Evolutionary conservation across 495 filamentous ascomycete species (phyloP).

Genomic region (Penicillium goetzii): DNA sequence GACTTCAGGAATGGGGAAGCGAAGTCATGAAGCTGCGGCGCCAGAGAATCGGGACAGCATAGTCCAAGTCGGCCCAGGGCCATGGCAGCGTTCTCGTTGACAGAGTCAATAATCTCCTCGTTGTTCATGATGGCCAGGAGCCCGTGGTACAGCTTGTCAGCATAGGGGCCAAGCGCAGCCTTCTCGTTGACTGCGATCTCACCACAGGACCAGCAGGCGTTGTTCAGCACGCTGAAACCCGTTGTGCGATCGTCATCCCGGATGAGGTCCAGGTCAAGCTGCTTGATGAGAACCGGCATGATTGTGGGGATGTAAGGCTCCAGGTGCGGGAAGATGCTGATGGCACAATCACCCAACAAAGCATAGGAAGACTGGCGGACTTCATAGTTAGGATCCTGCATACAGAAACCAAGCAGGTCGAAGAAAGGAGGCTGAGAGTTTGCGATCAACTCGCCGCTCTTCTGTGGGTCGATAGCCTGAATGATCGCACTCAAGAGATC

Average conservation of each 20-base stretch:
- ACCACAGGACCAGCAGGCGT: conserved; percentile 96
- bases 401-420: conserved; percentile 84
- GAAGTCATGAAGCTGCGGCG: conserved; percentile 79
- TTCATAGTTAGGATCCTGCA: conserved; percentile 90
- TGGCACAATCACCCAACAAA: conserved; percentile 92
- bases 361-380: conserved; percentile 97
- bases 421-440: conserved; percentile 83
- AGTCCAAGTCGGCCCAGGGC: conserved; percentile 88
- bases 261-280: conserved; percentile 80
- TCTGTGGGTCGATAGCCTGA: conserved; percentile 78
- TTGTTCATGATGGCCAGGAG: conserved; percentile 79
- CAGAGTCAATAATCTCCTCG: conserved; percentile 82
- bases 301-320: conserved; percentile 71
- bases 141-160: conserved; percentile 73
- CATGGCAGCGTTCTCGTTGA: conserved; percentile 94
- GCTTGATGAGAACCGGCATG: conserved; percentile 78
- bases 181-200: conserved; percentile 91
- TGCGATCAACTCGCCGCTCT: conserved; percentile 74
- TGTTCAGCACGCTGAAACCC: conserved; percentile 91
- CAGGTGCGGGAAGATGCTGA: conserved; percentile 87
- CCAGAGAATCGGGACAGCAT: conserved; percentile 74
- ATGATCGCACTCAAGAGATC: conserved; percentile 94
- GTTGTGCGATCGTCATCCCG: conserved; percentile 73
- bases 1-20: conserved; percentile 79
- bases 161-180: conserved; percentile 76